These are phyloP conservation scores for Yamadazyma songkhlaensis DNA, from an alignment of 1,139 yeast species.

Conservation along the genomic window DNA sequence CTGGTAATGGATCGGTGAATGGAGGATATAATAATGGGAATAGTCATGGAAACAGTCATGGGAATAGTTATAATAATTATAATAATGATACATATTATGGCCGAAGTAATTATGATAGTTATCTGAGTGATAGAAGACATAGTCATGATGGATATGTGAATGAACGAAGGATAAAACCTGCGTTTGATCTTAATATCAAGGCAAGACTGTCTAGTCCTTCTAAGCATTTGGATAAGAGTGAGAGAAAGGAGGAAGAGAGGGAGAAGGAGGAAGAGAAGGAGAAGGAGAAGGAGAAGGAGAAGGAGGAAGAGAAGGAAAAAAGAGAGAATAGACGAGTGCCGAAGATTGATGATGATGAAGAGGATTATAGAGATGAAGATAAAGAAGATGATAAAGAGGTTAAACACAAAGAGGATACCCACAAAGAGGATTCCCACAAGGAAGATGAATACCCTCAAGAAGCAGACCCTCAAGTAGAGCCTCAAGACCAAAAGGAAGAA, in stretches of 20 bases:
- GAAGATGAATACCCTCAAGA: background rate
- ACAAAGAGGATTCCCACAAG: background rate
- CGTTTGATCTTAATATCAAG: slow-evolving; percentile 14
- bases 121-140: slow-evolving; percentile 3
- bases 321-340: slow-evolving; percentile 4
- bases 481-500: background rate
- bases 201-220: slow-evolving; percentile 9
- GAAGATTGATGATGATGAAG: slow-evolving; percentile 4
- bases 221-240: background rate
- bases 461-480: too few species aligned
- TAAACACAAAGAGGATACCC: background rate
- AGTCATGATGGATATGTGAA: slow-evolving; percentile 6
- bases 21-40: too few species aligned
- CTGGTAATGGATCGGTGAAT: too few species aligned
- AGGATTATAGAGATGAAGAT: background rate
- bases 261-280: background rate
- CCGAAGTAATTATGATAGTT: background rate
- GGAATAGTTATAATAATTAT: background rate
- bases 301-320: slow-evolving; percentile 1
- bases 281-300: too few species aligned
- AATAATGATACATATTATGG: slow-evolving; percentile 5
- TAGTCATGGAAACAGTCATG: too few species aligned
- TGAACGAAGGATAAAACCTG: slow-evolving; percentile 13
- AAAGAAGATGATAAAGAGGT: background rate
- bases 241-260: background rate